phyloP scores from a whole-genome alignment of 768 basidiomycete species.

The Tulasnella sp. region DNA sequence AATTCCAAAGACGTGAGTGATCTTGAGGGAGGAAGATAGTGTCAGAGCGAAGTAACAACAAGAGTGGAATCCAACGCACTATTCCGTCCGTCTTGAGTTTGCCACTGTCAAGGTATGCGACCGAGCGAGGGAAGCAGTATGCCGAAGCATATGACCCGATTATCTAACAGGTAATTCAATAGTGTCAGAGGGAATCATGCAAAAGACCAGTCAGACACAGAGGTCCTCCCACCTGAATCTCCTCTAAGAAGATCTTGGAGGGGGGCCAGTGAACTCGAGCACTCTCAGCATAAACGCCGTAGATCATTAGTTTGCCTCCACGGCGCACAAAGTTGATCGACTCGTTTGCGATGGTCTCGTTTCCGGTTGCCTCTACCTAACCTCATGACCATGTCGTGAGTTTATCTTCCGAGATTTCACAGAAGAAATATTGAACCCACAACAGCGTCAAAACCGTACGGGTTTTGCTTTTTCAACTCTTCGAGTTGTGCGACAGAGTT shows the following conservation, averaged over 20 bases:
- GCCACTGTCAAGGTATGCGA: conserved; percentile 82
- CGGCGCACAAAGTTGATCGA: conserved; percentile 85
- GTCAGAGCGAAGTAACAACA: background rate
- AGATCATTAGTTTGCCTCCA: conserved; percentile 81
- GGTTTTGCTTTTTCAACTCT: conserved; percentile 71
- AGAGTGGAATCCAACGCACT: conserved; percentile 41
- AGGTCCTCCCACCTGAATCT: conserved; percentile 50
- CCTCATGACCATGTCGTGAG: background rate
- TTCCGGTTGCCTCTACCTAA: conserved; percentile 66
- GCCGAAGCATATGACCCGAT: conserved; percentile 89
- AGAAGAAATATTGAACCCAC: conserved; percentile 31
- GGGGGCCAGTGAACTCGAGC: conserved; percentile 84
- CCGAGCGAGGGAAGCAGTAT: conserved; percentile 84
- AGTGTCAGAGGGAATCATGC: background rate
- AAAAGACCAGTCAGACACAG: conserved; percentile 13
- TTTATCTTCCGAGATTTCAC: background rate
- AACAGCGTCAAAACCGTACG: conserved; percentile 87
- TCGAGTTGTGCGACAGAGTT: conserved; percentile 75
- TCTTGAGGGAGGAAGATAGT: conserved; percentile 34
- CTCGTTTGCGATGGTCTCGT: conserved; percentile 81
- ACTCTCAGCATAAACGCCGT: conserved; percentile 86
- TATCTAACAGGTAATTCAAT: conserved; percentile 46
- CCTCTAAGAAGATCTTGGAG: conserved; percentile 71
- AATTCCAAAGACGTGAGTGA: conserved; percentile 55
- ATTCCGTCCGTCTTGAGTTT: conserved; percentile 81